These are phyloP conservation scores for Dictyostelium brefeldianum DNA, from an alignment of 78 protist genomes.

Conservation along the genomic window DNA sequence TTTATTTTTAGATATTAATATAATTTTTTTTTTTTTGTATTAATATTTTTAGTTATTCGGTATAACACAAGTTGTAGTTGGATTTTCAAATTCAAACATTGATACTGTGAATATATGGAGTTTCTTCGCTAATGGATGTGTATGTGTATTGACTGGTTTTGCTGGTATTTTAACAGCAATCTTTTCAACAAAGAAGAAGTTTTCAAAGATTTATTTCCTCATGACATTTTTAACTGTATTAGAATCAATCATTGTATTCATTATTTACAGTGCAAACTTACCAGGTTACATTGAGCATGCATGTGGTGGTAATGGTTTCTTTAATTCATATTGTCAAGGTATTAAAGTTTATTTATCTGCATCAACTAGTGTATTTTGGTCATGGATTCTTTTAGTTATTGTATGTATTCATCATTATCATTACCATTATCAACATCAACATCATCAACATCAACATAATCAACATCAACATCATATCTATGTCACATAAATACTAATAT, in stretches of 20 bases:
- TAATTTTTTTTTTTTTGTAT: neutral
- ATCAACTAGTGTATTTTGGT: conserved; percentile 33
- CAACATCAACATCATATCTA: no score
- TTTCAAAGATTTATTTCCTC: conserved; percentile 20
- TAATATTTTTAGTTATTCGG: conserved; percentile 18
- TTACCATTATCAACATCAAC: no score
- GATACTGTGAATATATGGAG: conserved; percentile 19
- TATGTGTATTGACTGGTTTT: conserved; percentile 31
- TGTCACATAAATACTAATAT: no score
- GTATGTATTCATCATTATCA: no score
- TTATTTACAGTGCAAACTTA: conserved; percentile 27
- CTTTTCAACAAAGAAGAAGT: neutral
- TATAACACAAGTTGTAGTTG: conserved; percentile 26
- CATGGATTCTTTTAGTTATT: conserved; percentile 21
- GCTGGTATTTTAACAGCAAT: conserved; percentile 24
- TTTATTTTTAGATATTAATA: neutral
- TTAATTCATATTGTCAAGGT: conserved; percentile 33
- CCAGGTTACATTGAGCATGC: neutral
- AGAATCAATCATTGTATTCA: conserved; percentile 30
- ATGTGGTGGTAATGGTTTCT: conserved; percentile 27
- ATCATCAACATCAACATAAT: no score
- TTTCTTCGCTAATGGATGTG: conserved; percentile 48
- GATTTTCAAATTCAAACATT: conserved; percentile 20
- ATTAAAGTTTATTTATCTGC: conserved; percentile 24
- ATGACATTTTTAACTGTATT: conserved; percentile 10